Evolutionary conservation across 108 stramenopile species (phyloP), one percentile per base, ranked within the genome.

Genomic region (Asterionellopsis glacialis): DNA sequence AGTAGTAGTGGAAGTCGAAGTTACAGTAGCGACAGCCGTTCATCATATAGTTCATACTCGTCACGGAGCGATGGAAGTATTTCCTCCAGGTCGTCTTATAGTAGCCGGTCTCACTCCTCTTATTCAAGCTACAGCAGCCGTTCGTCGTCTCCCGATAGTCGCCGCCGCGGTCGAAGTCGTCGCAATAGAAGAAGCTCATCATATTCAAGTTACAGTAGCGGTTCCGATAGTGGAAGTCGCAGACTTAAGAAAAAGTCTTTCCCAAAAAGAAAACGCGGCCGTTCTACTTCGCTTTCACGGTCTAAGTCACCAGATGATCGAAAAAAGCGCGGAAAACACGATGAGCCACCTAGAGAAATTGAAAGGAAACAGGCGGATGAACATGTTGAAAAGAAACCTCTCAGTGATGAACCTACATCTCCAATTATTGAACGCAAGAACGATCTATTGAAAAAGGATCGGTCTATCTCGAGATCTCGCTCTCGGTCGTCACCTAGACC

Each of bases 21-120:
- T 7, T 1, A 19, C 7, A 21, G 21, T 22, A 48, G 47, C 7
- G 18, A 19, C 47, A 25, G 53, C n/a, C 24, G 53, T 22, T 25
- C 26, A 5, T 55, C 53, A 22, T 55, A 25, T 7, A 25, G 53
- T 26, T 55, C 53, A 22, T 55, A 55, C 53, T 55, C 53, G 3
- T 25, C 24, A n/a, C 24, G 27, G 5, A 16, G n/a, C n/a, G 16
- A 16, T 28, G n/a, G 25, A 25, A n/a, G 53, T 22, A 26, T 21
- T 5, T 63, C 62, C 51, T 15, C 28, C 5, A 19, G 51, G 10
- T 47, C 45, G 18, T 63, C 62, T 3, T n/a, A 42, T 6, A n/a
- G 53, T 10, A 26, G 22, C 24, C 51, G 49, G 28, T 15, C 28
- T 4, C 2, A 24, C 1, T 11, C 45, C 5, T 63, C 62, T 14